Evolutionary conservation across 2,329 filamentous ascomycete species (phyloP).

Genomic region (Rugonectria rugulosa): DNA sequence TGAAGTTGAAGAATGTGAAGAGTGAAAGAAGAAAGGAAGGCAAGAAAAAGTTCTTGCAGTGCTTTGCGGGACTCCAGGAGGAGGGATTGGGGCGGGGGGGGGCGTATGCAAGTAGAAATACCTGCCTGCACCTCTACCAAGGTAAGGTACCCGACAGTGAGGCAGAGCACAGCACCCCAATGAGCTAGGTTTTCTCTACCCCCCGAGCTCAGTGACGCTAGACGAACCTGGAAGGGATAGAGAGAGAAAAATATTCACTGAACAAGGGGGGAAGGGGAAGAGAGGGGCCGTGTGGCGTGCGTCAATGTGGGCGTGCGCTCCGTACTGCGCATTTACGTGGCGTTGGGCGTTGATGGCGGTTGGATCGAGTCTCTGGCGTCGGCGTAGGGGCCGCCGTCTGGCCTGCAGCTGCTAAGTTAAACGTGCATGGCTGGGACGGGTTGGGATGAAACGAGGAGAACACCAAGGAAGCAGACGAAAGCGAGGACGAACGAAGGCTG

Average conservation of each 20-base stretch:
- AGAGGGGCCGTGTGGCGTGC: constrained; percentile 16
- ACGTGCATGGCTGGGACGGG: constrained; percentile 1
- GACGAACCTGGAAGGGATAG: constrained; percentile 9
- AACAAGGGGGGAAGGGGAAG: background rate
- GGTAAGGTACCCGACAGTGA: background rate
- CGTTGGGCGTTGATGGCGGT: constrained; percentile 8
- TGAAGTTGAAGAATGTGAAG: background rate
- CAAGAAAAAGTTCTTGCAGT: constrained; percentile 22
- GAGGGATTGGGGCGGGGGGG: constrained; percentile 29
- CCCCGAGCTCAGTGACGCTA: too few relatives aligned
- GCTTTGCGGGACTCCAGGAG: constrained; percentile 29
- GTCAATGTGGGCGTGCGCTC: constrained; percentile 7
- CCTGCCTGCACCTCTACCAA: too few relatives aligned
- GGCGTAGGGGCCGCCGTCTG: constrained; percentile 31
- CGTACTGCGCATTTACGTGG: too few relatives aligned
- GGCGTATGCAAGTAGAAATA: constrained; percentile 31
- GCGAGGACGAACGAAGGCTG: background rate
- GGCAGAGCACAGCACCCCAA: background rate
- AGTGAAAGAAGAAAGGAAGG: constrained; percentile 12
- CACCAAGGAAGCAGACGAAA: background rate
- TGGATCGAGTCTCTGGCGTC: constrained; percentile 8
- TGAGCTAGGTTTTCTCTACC: too few relatives aligned
- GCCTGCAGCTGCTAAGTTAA: constrained; percentile 14
- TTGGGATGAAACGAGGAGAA: constrained; percentile 14
- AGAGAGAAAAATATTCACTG: background rate